phyloP scores from a whole-genome alignment of 2,329 filamentous ascomycete genomes.

The Piedraia hortae region DNA sequence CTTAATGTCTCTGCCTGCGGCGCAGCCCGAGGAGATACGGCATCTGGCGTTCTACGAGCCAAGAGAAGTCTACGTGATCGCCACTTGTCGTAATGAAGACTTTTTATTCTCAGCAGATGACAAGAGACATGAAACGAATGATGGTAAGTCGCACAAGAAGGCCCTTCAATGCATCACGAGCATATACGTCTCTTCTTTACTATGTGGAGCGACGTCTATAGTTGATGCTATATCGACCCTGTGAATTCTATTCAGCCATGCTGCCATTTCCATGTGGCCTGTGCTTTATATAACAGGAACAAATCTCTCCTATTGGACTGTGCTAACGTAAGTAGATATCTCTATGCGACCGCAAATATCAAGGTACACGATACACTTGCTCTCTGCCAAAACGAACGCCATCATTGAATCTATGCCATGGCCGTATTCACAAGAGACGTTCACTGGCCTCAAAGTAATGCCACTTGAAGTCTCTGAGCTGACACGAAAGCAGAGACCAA shows the following conservation, averaged over 20 bases:
- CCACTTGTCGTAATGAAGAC: constrained; percentile 35
- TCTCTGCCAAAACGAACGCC: constrained; percentile 51
- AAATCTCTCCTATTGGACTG: too few species aligned
- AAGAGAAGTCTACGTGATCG: constrained; percentile 48
- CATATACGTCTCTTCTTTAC: constrained; percentile 6
- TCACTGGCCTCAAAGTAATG: constrained; percentile 59
- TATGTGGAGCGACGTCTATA: constrained; percentile 8
- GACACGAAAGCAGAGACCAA: constrained; percentile 58
- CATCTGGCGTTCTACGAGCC: constrained; percentile 50
- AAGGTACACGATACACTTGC: constrained; percentile 45
- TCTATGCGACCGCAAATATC: constrained; percentile 38
- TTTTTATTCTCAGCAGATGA: constrained; percentile 77
- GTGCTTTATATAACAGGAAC: too few species aligned
- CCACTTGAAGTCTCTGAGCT: constrained; percentile 75
- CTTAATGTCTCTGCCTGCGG: constrained; percentile 25
- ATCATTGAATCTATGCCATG: constrained; percentile 51
- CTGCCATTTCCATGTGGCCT: constrained; percentile 1
- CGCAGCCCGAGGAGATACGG: constrained; percentile 32
- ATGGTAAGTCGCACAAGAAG: constrained; percentile 30
- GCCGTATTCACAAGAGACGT: constrained; percentile 44
- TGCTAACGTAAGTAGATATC: constrained; percentile 15
- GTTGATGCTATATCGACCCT: constrained; percentile 7
- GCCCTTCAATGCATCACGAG: constrained; percentile 5
- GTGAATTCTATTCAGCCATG: constrained; percentile 2
- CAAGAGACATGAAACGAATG: constrained; percentile 52